Conservation (phyloP, 345 rosid genomes). For the Rhizophora apiculata region DNA sequence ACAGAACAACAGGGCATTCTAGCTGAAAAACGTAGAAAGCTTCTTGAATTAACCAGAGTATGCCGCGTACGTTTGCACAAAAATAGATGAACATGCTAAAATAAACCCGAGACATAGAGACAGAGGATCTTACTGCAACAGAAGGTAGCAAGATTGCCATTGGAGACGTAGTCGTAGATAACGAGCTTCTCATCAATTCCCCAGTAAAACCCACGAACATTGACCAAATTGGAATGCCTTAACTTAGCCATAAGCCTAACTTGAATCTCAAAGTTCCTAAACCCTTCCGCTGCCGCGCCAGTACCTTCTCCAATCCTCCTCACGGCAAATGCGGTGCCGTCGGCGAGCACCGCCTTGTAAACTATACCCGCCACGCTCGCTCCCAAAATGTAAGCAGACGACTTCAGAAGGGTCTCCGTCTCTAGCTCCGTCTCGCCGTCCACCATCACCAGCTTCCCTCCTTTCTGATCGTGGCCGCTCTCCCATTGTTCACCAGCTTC, state of each 20-base stretch:
- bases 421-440: conserved; percentile 75
- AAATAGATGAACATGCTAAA: conserved; percentile 3
- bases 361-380: conserved; percentile 62
- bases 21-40: neutral
- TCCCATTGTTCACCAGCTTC: neutral
- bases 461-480: conserved; percentile 24
- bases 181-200: conserved; percentile 84
- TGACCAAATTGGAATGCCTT: conserved; percentile 71
- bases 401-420: conserved; percentile 65
- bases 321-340: conserved; percentile 74
- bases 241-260: conserved; percentile 59
- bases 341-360: conserved; percentile 76
- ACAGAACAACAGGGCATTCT: neutral
- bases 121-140: conserved; percentile 44
- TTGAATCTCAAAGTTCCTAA: conserved; percentile 71
- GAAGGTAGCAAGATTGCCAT: conserved; percentile 66
- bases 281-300: conserved; percentile 31
- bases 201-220: conserved; percentile 80
- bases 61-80: conserved; percentile 13
- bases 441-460: conserved; percentile 53
- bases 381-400: conserved; percentile 80
- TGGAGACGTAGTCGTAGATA: conserved; percentile 63
- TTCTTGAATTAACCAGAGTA: neutral
- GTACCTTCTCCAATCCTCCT: conserved; percentile 72
- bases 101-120: conserved; percentile 2